Base-by-base conservation (phyloP, 169 alveolate species). In the Plasmodium ovale region DNA sequence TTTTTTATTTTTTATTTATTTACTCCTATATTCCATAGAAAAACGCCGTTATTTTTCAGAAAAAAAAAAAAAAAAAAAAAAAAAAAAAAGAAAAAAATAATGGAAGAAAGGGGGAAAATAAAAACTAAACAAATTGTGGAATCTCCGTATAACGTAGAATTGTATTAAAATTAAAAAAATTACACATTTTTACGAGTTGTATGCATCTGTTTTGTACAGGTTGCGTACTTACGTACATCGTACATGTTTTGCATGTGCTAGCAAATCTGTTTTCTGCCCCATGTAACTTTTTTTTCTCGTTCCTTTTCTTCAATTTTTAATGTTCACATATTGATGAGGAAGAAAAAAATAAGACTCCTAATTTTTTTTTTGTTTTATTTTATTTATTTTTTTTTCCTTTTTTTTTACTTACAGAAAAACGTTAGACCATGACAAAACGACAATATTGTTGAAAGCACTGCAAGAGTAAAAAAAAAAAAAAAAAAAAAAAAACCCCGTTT, bases 111-210 rank as follows among this genome's bases (percentile, higher is more conserved):
- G 19, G 47, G 58, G 39, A 64, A 77, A 39, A 56, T 44, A 21
- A 72, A 37, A 54, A 54, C 7, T 62, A 77, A 77, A 67, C 47
- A 31, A 21, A 25, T 77, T n/a, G 64, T 77, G 77, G 79, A 77
- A 54, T 77, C 89, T 7, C 89, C 89, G 21, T 77, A 77, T 37
- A 54, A 29, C 77, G 23, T 60, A 25, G 79, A 77, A 60, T 12
- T 77, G 89, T 77, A 73, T 0, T 47, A 47, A 0, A 47, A 3
- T 14, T 5, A 47, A 47, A 47, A 47, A 47, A 47, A 47, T 5
- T 5, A 47, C 16, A 47, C 16, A 47, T 3, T 47, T 47, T 47
- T 44, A 2, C 3, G n/a, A n/a, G n/a, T n/a, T n/a, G n/a, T n/a
- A n/a, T n/a, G n/a, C n/a, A n/a, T n/a, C n/a, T n/a, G n/a, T n/a